Conservation (phyloP, 148 eudicot species). For the Heliosperma pusillum region DNA sequence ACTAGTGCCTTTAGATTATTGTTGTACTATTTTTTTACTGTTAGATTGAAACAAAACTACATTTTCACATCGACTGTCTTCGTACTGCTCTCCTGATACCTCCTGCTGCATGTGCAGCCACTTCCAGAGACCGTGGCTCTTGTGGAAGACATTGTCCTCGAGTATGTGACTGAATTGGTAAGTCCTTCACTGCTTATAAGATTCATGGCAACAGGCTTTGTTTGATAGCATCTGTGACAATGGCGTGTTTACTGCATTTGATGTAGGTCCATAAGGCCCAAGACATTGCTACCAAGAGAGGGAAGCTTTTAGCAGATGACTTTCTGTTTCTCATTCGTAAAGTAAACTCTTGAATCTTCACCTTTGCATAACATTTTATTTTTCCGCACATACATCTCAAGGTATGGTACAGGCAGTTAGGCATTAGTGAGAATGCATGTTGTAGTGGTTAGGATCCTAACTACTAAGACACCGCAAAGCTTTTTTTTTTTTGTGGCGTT, state of each 20-base stretch:
- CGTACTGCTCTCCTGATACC: slow-evolving; percentile 8
- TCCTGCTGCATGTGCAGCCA: slow-evolving; percentile 47
- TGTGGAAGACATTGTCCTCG: slow-evolving; percentile 92
- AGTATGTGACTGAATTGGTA: slow-evolving; percentile 90
- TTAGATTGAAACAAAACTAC: neutral
- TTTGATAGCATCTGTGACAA: no score
- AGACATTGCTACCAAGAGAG: slow-evolving; percentile 80
- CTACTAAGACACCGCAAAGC: no score
- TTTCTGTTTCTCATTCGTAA: slow-evolving; percentile 78
- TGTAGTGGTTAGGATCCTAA: no score
- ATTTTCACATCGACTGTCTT: neutral
- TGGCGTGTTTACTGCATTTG: slow-evolving; percentile 5
- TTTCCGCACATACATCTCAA: neutral
- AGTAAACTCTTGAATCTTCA: slow-evolving; percentile 32
- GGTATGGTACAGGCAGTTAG: neutral
- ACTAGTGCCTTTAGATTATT: no score
- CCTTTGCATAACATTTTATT: neutral
- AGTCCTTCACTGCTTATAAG: slow-evolving; percentile 23
- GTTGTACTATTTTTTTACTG: neutral
- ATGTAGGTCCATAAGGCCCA: slow-evolving; percentile 86
- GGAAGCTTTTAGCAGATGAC: slow-evolving; percentile 89
- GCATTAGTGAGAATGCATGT: no score
- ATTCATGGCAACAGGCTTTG: neutral
- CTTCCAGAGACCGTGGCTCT: slow-evolving; percentile 93
- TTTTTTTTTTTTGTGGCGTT: no score